Evolutionary conservation across 2,329 filamentous ascomycete species (phyloP), one percentile per base, ranked within the genome.

Genomic region (Pseudogymnoascus sp.): DNA sequence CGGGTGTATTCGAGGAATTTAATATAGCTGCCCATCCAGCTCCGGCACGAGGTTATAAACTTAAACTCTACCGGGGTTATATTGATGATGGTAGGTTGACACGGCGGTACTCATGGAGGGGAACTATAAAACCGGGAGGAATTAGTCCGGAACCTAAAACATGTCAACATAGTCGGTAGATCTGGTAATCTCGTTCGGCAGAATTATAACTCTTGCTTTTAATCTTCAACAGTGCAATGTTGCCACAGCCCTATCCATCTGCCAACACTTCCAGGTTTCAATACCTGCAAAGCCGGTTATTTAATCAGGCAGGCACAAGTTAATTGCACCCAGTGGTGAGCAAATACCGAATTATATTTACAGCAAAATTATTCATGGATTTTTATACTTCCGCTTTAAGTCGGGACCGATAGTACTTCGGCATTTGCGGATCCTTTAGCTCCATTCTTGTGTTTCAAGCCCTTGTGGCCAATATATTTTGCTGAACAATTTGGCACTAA

Each of bases 301-400:
- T 29, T n/a, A 31, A 10, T 19, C n/a, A 31, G 10, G 47, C n/a
- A 16, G 10, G 47, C 8, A 33, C 47, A 31, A 13, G 50, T 26
- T 47, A 24, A n/a, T 47, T 47, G 13, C 3, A 26, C 4, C 6
- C 3, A 13, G 26, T 31, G 10, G 6, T 16, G 24, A 26, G 6
- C 5, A 33, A 56, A 19, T 7, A 19, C 2, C 8, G n/a, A 31
- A 33, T 19, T 33, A 56, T 56, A 56, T 19, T 56, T 56, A 33
- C 50, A 19, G n/a, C 19, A 5, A 3, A 53, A 56, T 56, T 33
- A 56, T 56, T 56, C 50, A 33, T 19, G 50, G 50, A 33, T 56
- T 33, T 53, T 33, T 56, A 56, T 33, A 56, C 26, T 56, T 56
- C 50, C 50, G 50, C 10, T 56, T 56, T 56, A 56, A 56, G 33